Evolutionary conservation across 108 stramenopile species (phyloP).

Genomic region (Stephanodiscus triporus): DNA sequence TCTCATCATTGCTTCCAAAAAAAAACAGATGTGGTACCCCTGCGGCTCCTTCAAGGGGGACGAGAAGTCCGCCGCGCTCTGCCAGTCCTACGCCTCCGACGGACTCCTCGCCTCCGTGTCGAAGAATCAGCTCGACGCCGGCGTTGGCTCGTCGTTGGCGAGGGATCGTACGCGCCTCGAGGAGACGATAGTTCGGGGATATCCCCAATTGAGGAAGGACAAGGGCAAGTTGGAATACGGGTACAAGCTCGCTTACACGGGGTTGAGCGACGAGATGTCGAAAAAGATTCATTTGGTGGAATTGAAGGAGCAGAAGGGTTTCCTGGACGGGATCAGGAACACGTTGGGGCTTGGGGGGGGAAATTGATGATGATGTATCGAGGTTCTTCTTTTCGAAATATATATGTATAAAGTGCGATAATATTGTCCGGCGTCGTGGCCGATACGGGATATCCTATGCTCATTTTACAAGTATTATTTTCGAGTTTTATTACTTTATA

Average conservation of each 20-base stretch:
- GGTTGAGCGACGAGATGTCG: conserved; percentile 71
- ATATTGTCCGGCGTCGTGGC: too few species aligned
- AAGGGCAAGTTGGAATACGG: conserved; percentile 76
- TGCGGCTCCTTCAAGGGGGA: conserved; percentile 92
- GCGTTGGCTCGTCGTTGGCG: conserved; percentile 70
- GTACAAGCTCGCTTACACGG: conserved; percentile 73
- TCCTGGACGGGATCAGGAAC: conserved; percentile 70
- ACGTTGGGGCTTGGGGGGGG: conserved; percentile 35
- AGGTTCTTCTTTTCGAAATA: too few species aligned
- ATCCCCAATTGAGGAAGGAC: conserved; percentile 77
- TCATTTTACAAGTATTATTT: too few species aligned
- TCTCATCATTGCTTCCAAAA: neutral
- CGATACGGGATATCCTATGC: too few species aligned
- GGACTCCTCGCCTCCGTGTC: conserved; percentile 69
- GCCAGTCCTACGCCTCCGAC: conserved; percentile 56
- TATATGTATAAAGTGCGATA: too few species aligned
- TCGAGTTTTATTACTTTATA: too few species aligned
- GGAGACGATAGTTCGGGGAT: conserved; percentile 73
- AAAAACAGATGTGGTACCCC: conserved; percentile 85
- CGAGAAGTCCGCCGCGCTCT: conserved; percentile 76
- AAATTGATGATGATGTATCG: too few species aligned
- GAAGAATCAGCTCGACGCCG: conserved; percentile 86
- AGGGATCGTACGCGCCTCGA: conserved; percentile 59
- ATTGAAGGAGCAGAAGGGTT: conserved; percentile 73
- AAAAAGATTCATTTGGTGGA: conserved; percentile 71